Percentiles rank a stretch among this genome's conserved stretches.
Evolutionary conservation across 768 basidiomycete species (phyloP).

Genomic region (Scleroderma bovista): DNA sequence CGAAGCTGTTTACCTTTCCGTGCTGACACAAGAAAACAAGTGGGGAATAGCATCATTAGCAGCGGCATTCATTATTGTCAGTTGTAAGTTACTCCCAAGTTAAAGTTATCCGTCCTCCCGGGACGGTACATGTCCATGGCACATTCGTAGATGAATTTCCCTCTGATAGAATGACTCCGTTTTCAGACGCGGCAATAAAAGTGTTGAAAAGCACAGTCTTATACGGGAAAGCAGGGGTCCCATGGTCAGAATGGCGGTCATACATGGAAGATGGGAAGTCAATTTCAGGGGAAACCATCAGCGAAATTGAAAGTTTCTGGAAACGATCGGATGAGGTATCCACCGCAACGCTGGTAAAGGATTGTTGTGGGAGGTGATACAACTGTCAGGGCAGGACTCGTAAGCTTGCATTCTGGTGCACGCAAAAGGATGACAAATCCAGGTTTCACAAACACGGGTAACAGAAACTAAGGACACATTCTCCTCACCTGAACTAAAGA

Average conservation of each 20-base stretch:
- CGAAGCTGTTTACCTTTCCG: too few relatives aligned
- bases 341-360: constrained; percentile 1
- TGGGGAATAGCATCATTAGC: too few relatives aligned
- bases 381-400: constrained; percentile 28
- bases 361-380: constrained; percentile 34
- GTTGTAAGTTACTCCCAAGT: constrained; percentile 6
- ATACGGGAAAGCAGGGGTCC: constrained; percentile 15
- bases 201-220: constrained; percentile 5
- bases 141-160: constrained; percentile 4
- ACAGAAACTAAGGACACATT: not conserved
- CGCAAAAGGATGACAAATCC: not conserved
- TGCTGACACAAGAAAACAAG: too few relatives aligned
- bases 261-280: not conserved
- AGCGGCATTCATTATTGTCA: not conserved
- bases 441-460: not conserved
- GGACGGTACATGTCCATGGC: constrained; percentile 39
- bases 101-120: constrained; percentile 26
- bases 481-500: constrained; percentile 44
- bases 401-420: not conserved
- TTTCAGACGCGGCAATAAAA: constrained; percentile 51
- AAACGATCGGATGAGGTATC: constrained; percentile 4
- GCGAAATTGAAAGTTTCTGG: constrained; percentile 13
- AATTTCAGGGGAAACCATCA: constrained; percentile 21
- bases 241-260: not conserved
- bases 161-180: constrained; percentile 41